phyloP scores from a whole-genome alignment of 1,284 basidiomycete species.

The Filobasidium uniguttulatum region DNA sequence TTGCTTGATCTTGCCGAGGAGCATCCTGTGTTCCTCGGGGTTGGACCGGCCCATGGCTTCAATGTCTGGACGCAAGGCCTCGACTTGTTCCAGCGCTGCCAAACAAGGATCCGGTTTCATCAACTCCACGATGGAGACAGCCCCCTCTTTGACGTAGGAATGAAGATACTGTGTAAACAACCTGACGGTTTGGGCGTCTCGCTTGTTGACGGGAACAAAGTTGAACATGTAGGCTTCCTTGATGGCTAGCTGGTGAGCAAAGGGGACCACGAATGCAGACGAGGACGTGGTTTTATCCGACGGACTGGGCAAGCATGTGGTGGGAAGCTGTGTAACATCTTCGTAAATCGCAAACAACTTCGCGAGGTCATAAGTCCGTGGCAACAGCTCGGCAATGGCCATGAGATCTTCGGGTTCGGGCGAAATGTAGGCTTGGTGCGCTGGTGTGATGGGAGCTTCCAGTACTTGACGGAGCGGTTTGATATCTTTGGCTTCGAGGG shows the following conservation, averaged over 20 bases:
- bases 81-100: constrained; percentile 39
- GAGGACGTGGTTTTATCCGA: constrained; percentile 25
- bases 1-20: constrained; percentile 24
- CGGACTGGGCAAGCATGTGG: constrained; percentile 41
- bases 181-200: constrained; percentile 36
- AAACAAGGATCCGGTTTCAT: constrained; percentile 38
- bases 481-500: constrained; percentile 55
- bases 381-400: constrained; percentile 36
- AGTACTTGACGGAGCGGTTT: constrained; percentile 44
- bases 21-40: constrained; percentile 1
- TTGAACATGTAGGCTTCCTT: constrained; percentile 43
- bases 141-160: constrained; percentile 32
- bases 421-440: constrained; percentile 39
- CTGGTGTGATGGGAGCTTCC: constrained; percentile 37
- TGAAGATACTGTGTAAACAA: constrained; percentile 34
- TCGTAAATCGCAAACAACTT: constrained; percentile 25
- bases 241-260: constrained; percentile 39
- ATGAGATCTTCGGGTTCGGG: constrained; percentile 25
- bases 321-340: constrained; percentile 41
- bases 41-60: constrained; percentile 9
- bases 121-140: constrained; percentile 34
- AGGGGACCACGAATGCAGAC: constrained; percentile 34
- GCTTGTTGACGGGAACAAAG: constrained; percentile 39
- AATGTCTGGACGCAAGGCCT: constrained; percentile 30
- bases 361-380: constrained; percentile 27